Conservation (phyloP, 164 flowering plant species). For the Magnolia kwangsiensis region DNA sequence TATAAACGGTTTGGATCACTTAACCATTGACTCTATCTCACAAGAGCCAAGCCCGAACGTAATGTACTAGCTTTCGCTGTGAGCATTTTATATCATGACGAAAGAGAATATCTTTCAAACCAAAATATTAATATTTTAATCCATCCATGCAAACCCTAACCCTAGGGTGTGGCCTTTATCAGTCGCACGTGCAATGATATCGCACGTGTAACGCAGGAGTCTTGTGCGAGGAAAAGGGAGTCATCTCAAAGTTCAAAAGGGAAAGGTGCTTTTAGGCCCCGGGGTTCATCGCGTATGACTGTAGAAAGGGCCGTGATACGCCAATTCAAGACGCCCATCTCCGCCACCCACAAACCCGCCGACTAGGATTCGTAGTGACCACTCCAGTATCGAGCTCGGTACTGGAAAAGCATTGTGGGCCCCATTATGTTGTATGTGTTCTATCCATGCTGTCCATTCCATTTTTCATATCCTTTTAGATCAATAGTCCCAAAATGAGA, state of each 20-base stretch:
- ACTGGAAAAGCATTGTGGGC: too few species aligned
- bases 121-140: not conserved
- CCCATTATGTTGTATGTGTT: too few species aligned
- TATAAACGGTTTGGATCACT: too few species aligned
- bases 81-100: not conserved
- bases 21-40: too few species aligned
- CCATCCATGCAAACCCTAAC: slow-evolving; percentile 34
- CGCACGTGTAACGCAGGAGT: not conserved
- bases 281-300: not conserved
- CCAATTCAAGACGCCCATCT: too few species aligned
- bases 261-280: not conserved
- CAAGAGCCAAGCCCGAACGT: not conserved
- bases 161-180: slow-evolving; percentile 2
- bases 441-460: too few species aligned
- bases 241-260: not conserved
- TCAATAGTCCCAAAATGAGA: too few species aligned
- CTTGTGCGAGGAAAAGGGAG: not conserved
- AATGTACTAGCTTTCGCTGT: not conserved
- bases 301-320: too few species aligned
- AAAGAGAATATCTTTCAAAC: slow-evolving; percentile 22
- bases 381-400: too few species aligned
- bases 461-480: too few species aligned
- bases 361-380: too few species aligned
- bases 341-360: too few species aligned
- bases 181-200: not conserved